These are phyloP conservation scores for Penicillium sp. DNA, from an alignment of 2,329 filamentous ascomycete genomes.

Conservation along the genomic window DNA sequence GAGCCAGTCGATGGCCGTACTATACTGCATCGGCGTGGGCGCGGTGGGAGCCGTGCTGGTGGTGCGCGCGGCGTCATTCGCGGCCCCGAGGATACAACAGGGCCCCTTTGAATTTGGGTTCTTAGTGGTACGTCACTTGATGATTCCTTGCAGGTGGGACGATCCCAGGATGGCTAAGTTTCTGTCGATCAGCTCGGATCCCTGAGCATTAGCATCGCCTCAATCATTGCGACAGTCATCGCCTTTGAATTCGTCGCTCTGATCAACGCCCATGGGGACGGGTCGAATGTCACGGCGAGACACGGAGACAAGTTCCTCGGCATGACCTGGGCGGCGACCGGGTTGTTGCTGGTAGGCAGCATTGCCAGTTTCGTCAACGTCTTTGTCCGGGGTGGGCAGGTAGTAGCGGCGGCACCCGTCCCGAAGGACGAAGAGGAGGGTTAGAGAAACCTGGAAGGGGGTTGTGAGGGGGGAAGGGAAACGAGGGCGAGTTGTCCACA, in stretches of 20 bases:
- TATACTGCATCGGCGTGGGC: constrained; percentile 59
- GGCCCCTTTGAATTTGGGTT: constrained; percentile 52
- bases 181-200: constrained; percentile 48
- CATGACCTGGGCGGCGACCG: constrained; percentile 59
- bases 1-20: constrained; percentile 54
- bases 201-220: constrained; percentile 64
- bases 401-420: constrained; percentile 3
- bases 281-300: constrained; percentile 50
- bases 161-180: not conserved
- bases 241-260: constrained; percentile 53
- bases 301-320: constrained; percentile 56
- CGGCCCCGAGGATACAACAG: constrained; percentile 46
- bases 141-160: not conserved
- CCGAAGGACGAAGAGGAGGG: constrained; percentile 22
- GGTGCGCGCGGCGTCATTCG: constrained; percentile 45
- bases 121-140: constrained; percentile 37
- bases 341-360: constrained; percentile 31
- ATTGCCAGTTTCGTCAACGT: constrained; percentile 31
- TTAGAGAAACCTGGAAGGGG: constrained; percentile 3
- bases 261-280: constrained; percentile 54
- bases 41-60: constrained; percentile 53
- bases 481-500: not conserved
- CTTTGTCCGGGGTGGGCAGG: constrained; percentile 16
- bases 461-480: not conserved
- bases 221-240: constrained; percentile 68